Conservation (phyloP, 352 stramenopile species). For the Phytopythium cucurbitacearum region DNA sequence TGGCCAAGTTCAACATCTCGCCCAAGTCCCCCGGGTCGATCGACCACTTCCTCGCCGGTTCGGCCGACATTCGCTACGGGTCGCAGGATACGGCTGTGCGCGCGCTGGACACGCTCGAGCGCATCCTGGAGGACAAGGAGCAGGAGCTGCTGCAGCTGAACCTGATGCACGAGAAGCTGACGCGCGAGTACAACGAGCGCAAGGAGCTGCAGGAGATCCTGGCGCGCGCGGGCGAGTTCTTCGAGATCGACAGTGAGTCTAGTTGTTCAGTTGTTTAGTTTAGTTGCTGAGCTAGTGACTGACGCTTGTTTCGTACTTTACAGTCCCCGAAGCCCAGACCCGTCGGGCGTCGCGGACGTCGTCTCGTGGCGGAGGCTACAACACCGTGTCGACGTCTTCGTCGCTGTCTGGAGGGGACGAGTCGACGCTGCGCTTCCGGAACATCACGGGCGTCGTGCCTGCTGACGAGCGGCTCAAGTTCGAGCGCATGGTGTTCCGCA, state of each 20-base stretch:
- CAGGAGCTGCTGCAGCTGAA: slow-evolving; percentile 96
- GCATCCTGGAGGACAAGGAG: slow-evolving; percentile 96
- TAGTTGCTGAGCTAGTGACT: neutral
- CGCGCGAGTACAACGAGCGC: slow-evolving; percentile 96
- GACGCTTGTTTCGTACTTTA: slow-evolving; percentile 4
- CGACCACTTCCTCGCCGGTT: slow-evolving; percentile 72
- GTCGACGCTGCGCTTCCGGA: slow-evolving; percentile 87
- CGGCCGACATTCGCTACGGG: slow-evolving; percentile 72
- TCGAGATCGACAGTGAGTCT: slow-evolving; percentile 74
- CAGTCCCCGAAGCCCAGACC: slow-evolving; percentile 50
- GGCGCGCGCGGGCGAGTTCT: slow-evolving; percentile 72
- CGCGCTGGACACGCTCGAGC: slow-evolving; percentile 94
- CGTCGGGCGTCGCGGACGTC: slow-evolving; percentile 50
- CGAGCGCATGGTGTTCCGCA: slow-evolving; percentile 98
- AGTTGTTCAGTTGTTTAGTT: neutral
- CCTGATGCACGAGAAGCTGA: slow-evolving; percentile 97
- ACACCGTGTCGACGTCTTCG: slow-evolving; percentile 29
- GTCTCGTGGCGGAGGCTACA: slow-evolving; percentile 50
- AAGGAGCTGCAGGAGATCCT: slow-evolving; percentile 87
- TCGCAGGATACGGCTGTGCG: slow-evolving; percentile 73
- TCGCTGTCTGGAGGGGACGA: slow-evolving; percentile 20
- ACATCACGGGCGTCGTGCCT: slow-evolving; percentile 92
- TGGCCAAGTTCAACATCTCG: slow-evolving; percentile 92
- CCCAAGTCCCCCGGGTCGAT: slow-evolving; percentile 65
- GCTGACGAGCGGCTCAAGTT: slow-evolving; percentile 95